Conservation (phyloP, 129 eudicot species). For the Deinandra increscens region DNA sequence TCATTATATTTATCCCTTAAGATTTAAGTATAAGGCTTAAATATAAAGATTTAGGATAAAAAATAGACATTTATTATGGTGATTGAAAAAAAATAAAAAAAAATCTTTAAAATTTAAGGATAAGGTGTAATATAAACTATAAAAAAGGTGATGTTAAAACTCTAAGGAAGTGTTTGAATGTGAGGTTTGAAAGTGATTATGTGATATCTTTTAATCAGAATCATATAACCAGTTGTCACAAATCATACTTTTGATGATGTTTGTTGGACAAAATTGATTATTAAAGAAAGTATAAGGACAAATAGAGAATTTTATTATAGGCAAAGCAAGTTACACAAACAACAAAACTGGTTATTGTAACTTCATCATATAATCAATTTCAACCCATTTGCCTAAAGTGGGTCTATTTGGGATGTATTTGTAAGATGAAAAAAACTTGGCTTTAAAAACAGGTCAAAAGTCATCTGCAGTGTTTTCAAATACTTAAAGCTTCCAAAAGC, state of each 20-base stretch:
- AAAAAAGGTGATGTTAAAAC: too few relatives aligned
- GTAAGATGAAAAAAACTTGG: background rate
- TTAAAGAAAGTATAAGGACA: background rate
- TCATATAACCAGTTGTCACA: background rate
- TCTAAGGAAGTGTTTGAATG: too few relatives aligned
- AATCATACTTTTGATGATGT: background rate
- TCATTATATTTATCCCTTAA: too few relatives aligned
- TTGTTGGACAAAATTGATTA: background rate
- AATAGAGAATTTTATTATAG: background rate
- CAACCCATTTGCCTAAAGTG: background rate
- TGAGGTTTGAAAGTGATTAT: background rate
- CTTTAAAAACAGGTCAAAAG: background rate
- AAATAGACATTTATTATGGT: too few relatives aligned
- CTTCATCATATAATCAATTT: background rate
- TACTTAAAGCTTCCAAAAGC: background rate
- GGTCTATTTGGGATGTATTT: background rate
- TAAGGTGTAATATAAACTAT: too few relatives aligned
- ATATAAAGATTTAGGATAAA: too few relatives aligned
- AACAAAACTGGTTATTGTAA: background rate
- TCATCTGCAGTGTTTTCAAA: background rate
- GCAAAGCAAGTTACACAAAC: background rate
- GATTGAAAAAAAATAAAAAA: too few relatives aligned
- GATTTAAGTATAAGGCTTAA: too few relatives aligned
- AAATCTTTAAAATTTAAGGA: too few relatives aligned
- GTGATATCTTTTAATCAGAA: background rate